These are phyloP conservation scores for Ustilago bromivora DNA, from an alignment of 1,284 basidiomycete genomes.

Conservation along the genomic window DNA sequence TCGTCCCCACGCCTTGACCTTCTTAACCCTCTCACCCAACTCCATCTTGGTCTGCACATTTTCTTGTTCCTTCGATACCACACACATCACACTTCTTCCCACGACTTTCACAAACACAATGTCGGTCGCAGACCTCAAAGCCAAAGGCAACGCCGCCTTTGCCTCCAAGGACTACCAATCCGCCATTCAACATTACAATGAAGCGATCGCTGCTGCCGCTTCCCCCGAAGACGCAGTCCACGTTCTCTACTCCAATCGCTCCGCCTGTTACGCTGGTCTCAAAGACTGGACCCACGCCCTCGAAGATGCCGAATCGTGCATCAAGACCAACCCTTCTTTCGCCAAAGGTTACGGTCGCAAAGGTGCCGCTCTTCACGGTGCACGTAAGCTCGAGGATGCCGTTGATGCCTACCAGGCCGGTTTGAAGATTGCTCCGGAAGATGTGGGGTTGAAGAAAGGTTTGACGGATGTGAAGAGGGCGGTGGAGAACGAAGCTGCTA, in stretches of 20 bases:
- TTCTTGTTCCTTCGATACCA: background rate
- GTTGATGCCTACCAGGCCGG: conserved; percentile 84
- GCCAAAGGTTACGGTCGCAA: conserved; percentile 92
- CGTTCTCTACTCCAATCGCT: conserved; percentile 92
- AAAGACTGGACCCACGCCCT: conserved; percentile 82
- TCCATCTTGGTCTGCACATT: background rate
- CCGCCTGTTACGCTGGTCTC: conserved; percentile 87
- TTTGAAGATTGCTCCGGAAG: conserved; percentile 81
- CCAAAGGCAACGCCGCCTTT: conserved; percentile 69
- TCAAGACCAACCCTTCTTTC: conserved; percentile 85
- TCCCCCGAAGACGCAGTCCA: conserved; percentile 72
- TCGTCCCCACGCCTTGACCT: background rate
- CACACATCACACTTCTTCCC: background rate
- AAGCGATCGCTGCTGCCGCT: conserved; percentile 63
- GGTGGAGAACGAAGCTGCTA: conserved; percentile 70
- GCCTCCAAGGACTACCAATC: conserved; percentile 65
- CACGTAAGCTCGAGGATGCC: conserved; percentile 82
- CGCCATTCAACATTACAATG: conserved; percentile 65
- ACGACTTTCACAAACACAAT: conserved; percentile 22
- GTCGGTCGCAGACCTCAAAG: conserved; percentile 68
- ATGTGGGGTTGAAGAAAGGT: conserved; percentile 84
- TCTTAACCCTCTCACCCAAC: background rate
- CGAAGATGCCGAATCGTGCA: conserved; percentile 83
- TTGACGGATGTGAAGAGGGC: conserved; percentile 73
- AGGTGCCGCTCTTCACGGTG: conserved; percentile 93